Evolutionary conservation across 768 basidiomycete genomes (phyloP), one percentile per base, ranked within the genome.

Genomic region (Collybia mongolica): DNA sequence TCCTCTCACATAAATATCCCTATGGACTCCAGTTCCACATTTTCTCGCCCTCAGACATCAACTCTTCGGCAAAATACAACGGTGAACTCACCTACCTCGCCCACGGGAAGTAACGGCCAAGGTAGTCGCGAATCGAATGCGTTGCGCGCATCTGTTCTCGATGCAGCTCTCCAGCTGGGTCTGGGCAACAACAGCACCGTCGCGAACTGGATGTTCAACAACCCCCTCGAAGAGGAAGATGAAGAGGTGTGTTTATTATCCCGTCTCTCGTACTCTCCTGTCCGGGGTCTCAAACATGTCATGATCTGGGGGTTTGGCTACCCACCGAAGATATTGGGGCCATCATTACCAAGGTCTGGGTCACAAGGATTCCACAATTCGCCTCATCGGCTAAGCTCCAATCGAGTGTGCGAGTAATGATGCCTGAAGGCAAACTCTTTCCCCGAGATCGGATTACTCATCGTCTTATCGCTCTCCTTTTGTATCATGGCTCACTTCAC

Each of bases 201-300:
- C 17, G 77, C 84, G 5, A 72, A 83, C 53, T 87, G 87, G 83
- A 86, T 90, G 61, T 88, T 88, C 64, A 82, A 79, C 51, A 81
- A 84, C 40, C 67, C 82, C 1, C 56, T 80, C 22, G 70, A 72
- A 37, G 84, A 79, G 52, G 84, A 83, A 49, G 79, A 81, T 14
- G 83, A 83, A 44, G 74, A 73, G 7, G 64, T 49, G 69, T 69
- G 15, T 12, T 7, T 15, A 32, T 36, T 15, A 2, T 47, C 37
- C 28, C 47, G 19, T 18, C 6, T 39, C 12, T 5, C 35, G 32
- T 44, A 48, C 48, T 36, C 14, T 17, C 11, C n/a, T 11, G 28
- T 37, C 36, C 20, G 23, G 24, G 19, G 38, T 20, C 24, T 26
- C 24, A 26, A 26, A 26, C 3, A 7, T 26, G 7, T 7, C 3